These are phyloP conservation scores for Mallotus repandus DNA, from an alignment of 441 rosid species.

Conservation along the genomic window DNA sequence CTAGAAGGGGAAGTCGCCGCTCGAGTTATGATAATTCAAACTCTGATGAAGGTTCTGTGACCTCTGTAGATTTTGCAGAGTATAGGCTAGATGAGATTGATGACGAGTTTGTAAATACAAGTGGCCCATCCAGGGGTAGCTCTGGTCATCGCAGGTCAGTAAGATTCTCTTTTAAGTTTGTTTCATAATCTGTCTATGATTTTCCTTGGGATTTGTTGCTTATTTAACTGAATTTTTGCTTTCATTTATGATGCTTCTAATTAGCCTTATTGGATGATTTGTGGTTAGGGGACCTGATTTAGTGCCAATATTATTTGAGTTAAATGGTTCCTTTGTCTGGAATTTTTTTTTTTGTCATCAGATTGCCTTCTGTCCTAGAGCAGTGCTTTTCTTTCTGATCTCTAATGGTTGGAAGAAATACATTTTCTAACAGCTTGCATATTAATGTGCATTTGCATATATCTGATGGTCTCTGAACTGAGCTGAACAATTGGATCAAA, in stretches of 20 bases:
- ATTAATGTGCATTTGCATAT: neutral
- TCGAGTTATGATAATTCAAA: conserved; percentile 67
- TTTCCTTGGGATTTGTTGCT: conserved; percentile 8
- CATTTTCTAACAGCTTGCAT: neutral
- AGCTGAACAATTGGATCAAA: neutral
- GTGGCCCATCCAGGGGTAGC: conserved; percentile 54
- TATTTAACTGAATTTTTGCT: neutral
- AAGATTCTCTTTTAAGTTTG: conserved; percentile 7
- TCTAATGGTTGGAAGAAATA: neutral
- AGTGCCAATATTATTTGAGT: neutral
- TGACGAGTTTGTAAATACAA: conserved; percentile 64
- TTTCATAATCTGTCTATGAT: neutral
- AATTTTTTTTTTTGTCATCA: neutral
- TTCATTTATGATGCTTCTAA: neutral
- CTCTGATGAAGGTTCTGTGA: conserved; percentile 92
- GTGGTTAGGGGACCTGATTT: neutral
- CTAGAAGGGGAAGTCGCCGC: conserved; percentile 73
- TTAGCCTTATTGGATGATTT: neutral
- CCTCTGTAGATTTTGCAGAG: conserved; percentile 74
- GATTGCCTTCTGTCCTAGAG: neutral
- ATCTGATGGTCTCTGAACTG: neutral
- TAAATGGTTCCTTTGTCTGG: neutral
- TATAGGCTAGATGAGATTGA: conserved; percentile 83
- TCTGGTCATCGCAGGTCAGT: conserved; percentile 77
- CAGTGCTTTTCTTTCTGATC: neutral